Base-by-base conservation (phyloP, 179 eudicot species). In the Carnegiea gigantea region DNA sequence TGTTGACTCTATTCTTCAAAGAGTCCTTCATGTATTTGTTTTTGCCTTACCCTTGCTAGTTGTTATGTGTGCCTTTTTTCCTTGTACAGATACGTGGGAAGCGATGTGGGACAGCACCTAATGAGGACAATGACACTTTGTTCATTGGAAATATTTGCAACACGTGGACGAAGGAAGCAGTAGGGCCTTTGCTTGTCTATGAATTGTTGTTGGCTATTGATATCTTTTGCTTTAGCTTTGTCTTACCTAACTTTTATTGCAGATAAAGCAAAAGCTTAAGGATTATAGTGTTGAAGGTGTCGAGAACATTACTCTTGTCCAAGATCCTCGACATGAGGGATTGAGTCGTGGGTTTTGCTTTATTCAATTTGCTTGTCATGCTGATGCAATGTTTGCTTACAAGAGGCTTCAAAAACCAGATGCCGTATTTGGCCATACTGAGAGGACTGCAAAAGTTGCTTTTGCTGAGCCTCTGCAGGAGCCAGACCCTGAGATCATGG, bases 151-250 rank as follows among this genome's bases (percentile, higher is more conserved):
- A 94, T 82, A 89, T 94, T 53, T 94, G 95, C 92, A 94, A 93
- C 51, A 93, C 98, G 11, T 94, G 98, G 98, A 94, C 97, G 44
- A 90, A 90, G 87, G 98, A 94, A 90, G 93, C 97, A 60, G 98
- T 94, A 89, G 84, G 92, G 48, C 15, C 2, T 28, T 49, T 21
- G 74, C 18, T 60, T 64, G 44, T 51, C 73, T 84, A 46, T 21
- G 24, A n/a, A 40, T 57, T 38, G 8, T 49, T 76, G 18, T 44
- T 73, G 28, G 21, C 48, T 40, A 28, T 73, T 43, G 40, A 53
- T 70, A 30, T 88, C 46, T 62, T 12, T 60, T 24, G 18, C 21
- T 43, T 9, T 76, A 26, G 4, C 72, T 70, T 82, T 17, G 75
- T 36, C 23, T 73, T n/a, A 80, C 70, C n/a, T 77, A 36, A 43